Conservation (phyloP, 768 basidiomycete species). For the Lactarius quietus region DNA sequence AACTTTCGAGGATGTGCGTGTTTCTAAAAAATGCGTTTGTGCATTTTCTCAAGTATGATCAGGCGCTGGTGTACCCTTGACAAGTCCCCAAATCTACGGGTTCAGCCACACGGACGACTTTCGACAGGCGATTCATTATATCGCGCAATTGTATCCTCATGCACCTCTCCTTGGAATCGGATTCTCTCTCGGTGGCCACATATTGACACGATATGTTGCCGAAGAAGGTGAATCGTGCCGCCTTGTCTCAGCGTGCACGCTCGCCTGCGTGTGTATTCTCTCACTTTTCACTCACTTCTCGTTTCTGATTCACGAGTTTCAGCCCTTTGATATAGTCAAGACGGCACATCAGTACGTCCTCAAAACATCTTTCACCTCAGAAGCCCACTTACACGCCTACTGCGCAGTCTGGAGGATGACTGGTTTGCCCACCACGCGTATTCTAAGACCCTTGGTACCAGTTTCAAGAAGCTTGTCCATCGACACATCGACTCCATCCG, state of each 20-base stretch:
- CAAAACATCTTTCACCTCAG: neutral
- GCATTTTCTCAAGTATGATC: neutral
- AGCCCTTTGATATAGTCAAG: slow-evolving; percentile 48
- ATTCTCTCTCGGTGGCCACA: slow-evolving; percentile 91
- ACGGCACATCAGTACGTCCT: slow-evolving; percentile 34
- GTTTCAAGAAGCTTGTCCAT: slow-evolving; percentile 57
- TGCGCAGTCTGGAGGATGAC: slow-evolving; percentile 48
- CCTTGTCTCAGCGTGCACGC: slow-evolving; percentile 58
- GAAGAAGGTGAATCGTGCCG: slow-evolving; percentile 72
- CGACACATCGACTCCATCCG: slow-evolving; percentile 47
- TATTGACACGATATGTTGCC: slow-evolving; percentile 83
- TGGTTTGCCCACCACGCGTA: slow-evolving; percentile 63
- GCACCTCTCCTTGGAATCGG: slow-evolving; percentile 85
- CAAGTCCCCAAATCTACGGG: slow-evolving; percentile 62
- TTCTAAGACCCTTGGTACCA: slow-evolving; percentile 75
- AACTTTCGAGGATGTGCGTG: slow-evolving; percentile 87
- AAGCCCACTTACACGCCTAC: slow-evolving; percentile 4
- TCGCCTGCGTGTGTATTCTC: slow-evolving; percentile 62
- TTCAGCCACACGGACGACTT: slow-evolving; percentile 89
- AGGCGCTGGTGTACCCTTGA: slow-evolving; percentile 10
- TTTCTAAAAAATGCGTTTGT: neutral
- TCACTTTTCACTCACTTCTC: slow-evolving; percentile 20
- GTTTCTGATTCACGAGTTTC: slow-evolving; percentile 4
- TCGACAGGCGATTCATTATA: slow-evolving; percentile 72
- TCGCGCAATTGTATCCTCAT: slow-evolving; percentile 65